Percentiles rank a stretch among this genome's conserved stretches.
Evolutionary conservation across 1,284 basidiomycete genomes (phyloP).

Genomic region (Cutaneotrichosporon sp.): DNA sequence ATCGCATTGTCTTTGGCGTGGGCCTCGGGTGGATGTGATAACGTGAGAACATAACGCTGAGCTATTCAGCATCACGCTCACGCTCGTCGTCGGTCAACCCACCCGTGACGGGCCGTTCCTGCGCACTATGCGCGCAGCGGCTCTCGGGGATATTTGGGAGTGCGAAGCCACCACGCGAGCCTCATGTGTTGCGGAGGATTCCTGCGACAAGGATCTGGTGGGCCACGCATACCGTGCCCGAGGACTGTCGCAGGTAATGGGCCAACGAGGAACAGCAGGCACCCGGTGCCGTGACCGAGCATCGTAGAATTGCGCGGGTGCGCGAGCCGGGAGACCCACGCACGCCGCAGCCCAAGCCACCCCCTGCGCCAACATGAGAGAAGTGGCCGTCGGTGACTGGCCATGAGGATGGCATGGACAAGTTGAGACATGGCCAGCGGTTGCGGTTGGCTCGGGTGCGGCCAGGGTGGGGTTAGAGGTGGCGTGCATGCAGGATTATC

Average conservation of each 20-base stretch:
- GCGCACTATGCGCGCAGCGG: no score
- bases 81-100: not conserved
- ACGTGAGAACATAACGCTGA: not conserved
- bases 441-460: not conserved
- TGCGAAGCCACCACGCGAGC: no score
- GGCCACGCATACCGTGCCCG: no score
- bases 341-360: not conserved
- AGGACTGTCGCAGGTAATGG: no score
- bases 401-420: not conserved
- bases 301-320: no score
- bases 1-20: not conserved
- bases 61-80: not conserved
- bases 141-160: no score
- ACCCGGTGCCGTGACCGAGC: no score
- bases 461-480: not conserved
- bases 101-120: not conserved
- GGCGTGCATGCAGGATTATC: not conserved
- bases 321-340: no score
- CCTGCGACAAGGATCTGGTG: no score
- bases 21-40: not conserved
- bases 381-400: not conserved
- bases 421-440: not conserved
- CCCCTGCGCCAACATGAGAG: not conserved
- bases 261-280: no score
- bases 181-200: no score